Evolutionary conservation across 495 filamentous ascomycete genomes (phyloP), one percentile per base, ranked within the genome.

Genomic region (Lophium mytilinum): DNA sequence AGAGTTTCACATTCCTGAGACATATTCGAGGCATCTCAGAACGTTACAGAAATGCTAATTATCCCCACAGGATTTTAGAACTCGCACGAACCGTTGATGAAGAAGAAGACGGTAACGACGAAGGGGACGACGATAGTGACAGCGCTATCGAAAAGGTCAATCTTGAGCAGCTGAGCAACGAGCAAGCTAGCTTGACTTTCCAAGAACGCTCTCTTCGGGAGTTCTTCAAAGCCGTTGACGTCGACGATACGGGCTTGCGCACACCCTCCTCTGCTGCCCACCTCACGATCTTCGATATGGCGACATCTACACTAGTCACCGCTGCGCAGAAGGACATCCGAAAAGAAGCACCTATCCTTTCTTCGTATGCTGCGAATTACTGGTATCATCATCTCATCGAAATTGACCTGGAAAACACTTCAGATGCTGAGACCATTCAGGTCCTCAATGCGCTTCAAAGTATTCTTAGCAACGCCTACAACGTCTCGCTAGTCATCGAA

Each of bases 181-280:
- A 49, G 18, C 57, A 55, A 10, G 24, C 24, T 30, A 30, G 6
- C 24, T 48, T 67, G 42, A 58, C 52, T 21, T 65, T 67, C 19
- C 62, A 67, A 53, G 62, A 65, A 24, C 58, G 65, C 14, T 62
- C 62, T 37, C 55, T 67, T 41, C 52, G 65, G 0, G 40, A 61
- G 19, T 67, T 60, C 39, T 65, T 67, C 37, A 56, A 52, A 8
- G 49, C 30, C 24, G 35, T 60, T n/a, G 46, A 24, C 24, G 45
- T 53, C 18, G 52, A 66, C 15, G 39, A 55, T n/a, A 11, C 53
- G 17, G 49, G 42, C 37, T 34, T 60, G n/a, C 51, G 57, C 12
- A 60, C 50, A 9, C 43, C 57, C 4, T 36, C 57, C 5, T 36
- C 50, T 8, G 30, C 50, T 10, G 56, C 56, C 14, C 56, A 58